phyloP scores from a whole-genome alignment of 495 filamentous ascomycete species.

The Penicillium simplicissimum region DNA sequence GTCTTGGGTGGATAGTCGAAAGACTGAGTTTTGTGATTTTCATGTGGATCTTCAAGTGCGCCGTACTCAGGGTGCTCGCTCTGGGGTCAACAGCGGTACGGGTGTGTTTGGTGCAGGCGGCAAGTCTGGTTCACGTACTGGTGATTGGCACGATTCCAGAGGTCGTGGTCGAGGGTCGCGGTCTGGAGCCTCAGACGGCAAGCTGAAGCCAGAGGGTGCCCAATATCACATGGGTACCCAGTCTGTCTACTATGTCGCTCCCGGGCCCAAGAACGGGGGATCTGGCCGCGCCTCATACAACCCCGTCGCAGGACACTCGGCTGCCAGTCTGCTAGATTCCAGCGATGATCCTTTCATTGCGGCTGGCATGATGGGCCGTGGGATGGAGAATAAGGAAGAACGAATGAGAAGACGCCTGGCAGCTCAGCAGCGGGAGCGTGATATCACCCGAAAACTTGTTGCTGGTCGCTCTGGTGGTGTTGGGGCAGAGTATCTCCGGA shows the following conservation, averaged over 20 bases:
- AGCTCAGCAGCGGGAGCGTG: constrained; percentile 74
- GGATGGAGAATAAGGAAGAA: constrained; percentile 61
- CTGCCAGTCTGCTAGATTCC: constrained; percentile 68
- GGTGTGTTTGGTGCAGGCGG: constrained; percentile 52
- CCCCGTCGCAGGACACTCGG: constrained; percentile 42
- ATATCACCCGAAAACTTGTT: constrained; percentile 71
- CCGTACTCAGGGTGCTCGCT: constrained; percentile 66
- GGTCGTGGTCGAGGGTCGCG: constrained; percentile 23
- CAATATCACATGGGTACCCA: constrained; percentile 61
- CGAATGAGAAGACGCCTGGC: constrained; percentile 66
- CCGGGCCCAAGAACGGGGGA: constrained; percentile 35
- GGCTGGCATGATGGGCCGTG: constrained; percentile 47
- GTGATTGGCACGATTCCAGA: constrained; percentile 44
- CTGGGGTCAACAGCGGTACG: constrained; percentile 72
- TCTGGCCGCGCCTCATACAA: constrained; percentile 26
- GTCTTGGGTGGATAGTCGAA: constrained; percentile 81
- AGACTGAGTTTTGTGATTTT: constrained; percentile 91
- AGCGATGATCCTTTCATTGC: constrained; percentile 57
- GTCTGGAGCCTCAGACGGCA: constrained; percentile 21
- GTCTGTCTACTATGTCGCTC: constrained; percentile 59
- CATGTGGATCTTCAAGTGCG: constrained; percentile 80
- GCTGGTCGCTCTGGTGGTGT: constrained; percentile 60
- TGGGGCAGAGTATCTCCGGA: constrained; percentile 76
- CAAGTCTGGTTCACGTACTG: constrained; percentile 43
- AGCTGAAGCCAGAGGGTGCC: constrained; percentile 45